Percentiles rank a stretch among this genome's conserved stretches.
phyloP scores from a whole-genome alignment of 2,329 filamentous ascomycete species.

The Chrysoporthe austroafricana region DNA sequence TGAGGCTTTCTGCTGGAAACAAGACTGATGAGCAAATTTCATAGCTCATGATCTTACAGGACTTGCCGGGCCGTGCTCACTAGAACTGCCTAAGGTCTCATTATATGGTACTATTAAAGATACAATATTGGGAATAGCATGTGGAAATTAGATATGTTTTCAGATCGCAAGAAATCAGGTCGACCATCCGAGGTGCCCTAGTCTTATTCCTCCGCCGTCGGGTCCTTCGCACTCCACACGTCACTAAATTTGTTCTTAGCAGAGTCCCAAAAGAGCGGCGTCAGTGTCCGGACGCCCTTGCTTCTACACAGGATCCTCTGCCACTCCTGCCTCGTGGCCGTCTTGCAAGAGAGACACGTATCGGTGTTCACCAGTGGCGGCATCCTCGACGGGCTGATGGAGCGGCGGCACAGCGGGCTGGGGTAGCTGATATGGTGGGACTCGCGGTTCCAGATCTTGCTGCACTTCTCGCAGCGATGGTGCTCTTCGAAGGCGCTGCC shows the following conservation, averaged over 20 bases:
- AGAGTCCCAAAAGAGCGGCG: slow-evolving; percentile 9
- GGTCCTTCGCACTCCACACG: neutral
- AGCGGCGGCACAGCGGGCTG: slow-evolving; percentile 2
- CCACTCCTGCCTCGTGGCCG: neutral
- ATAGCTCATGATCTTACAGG: too few species aligned
- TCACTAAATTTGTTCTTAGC: neutral
- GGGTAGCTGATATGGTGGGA: neutral
- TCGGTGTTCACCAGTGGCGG: slow-evolving; percentile 11
- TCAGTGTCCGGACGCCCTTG: slow-evolving; percentile 1
- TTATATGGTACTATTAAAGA: too few species aligned
- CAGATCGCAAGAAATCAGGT: neutral
- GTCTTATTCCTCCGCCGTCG: neutral
- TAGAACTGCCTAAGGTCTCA: too few species aligned
- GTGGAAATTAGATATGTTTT: too few species aligned
- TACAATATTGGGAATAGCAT: too few species aligned
- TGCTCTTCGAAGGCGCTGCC: slow-evolving; percentile 10
- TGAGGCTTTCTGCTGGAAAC: too few species aligned
- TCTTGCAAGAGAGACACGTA: slow-evolving; percentile 8
- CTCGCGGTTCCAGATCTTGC: slow-evolving; percentile 8
- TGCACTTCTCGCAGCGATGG: neutral
- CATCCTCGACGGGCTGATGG: neutral
- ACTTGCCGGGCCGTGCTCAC: too few species aligned
- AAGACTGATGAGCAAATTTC: too few species aligned
- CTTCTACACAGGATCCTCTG: neutral
- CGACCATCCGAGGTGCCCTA: neutral